Evolutionary conservation across 805 yeast species (phyloP).

Genomic region (Candida yuanshanica): DNA sequence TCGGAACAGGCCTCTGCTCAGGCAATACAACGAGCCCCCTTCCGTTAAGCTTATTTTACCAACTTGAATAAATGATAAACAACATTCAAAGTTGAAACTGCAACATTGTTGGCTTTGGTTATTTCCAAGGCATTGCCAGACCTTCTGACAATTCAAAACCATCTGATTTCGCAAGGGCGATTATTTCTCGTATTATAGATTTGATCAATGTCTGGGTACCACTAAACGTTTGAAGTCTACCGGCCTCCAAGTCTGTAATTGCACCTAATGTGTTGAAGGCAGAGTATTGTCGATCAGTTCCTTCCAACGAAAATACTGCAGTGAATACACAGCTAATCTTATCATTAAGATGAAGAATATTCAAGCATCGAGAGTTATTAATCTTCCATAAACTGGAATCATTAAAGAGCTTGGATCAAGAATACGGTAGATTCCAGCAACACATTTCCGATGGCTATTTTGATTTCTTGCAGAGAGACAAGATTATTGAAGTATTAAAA

Average conservation of each 20-base stretch:
- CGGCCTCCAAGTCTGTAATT: constrained; percentile 53
- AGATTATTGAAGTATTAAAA: constrained; percentile 52
- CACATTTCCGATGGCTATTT: constrained; percentile 71
- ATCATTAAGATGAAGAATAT: constrained; percentile 49
- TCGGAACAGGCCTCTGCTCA: constrained; percentile 30
- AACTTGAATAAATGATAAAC: constrained; percentile 56
- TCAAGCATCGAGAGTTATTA: constrained; percentile 64
- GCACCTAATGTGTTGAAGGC: constrained; percentile 59
- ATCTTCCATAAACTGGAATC: constrained; percentile 60
- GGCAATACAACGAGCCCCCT: constrained; percentile 43
- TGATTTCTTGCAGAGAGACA: constrained; percentile 57
- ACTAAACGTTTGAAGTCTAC: constrained; percentile 43
- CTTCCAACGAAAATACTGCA: constrained; percentile 51
- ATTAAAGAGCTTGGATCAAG: constrained; percentile 74
- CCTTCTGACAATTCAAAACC: constrained; percentile 49
- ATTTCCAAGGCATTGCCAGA: constrained; percentile 56
- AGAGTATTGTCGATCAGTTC: constrained; percentile 69
- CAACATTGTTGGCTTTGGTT: constrained; percentile 40
- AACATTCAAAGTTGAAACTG: constrained; percentile 53
- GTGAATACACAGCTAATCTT: constrained; percentile 35
- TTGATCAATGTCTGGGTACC: constrained; percentile 33
- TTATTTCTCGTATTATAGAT: constrained; percentile 67
- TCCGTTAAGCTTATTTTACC: constrained; percentile 55
- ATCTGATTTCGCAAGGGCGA: constrained; percentile 62
- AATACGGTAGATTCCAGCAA: constrained; percentile 57